Percentiles rank a stretch among this genome's conserved stretches.
phyloP scores from a whole-genome alignment of 345 rosid genomes.

The Gossypium raimondii region DNA sequence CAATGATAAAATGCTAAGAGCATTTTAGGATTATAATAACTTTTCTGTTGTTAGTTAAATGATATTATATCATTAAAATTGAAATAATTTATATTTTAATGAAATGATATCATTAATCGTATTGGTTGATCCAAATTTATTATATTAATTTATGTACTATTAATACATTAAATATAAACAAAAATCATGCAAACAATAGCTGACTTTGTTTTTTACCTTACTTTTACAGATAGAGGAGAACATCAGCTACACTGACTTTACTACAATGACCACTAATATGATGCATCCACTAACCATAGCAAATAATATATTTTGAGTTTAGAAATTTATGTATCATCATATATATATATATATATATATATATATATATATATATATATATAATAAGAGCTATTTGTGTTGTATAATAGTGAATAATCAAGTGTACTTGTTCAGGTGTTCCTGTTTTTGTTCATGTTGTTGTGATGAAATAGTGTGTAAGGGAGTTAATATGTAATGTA shows the following conservation, averaged over 20 bases:
- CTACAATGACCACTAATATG: not conserved
- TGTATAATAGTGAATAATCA: not conserved
- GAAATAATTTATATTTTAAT: too few relatives aligned
- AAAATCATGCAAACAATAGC: too few relatives aligned
- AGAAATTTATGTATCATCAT: not conserved
- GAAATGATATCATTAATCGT: too few relatives aligned
- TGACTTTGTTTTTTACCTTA: not conserved
- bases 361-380: not conserved
- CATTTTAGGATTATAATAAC: too few relatives aligned
- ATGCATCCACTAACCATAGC: constrained; percentile 3
- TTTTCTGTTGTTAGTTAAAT: too few relatives aligned
- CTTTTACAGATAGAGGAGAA: constrained; percentile 3
- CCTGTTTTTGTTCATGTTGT: not conserved
- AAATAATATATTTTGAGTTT: constrained; percentile 1
- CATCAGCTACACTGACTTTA: not conserved
- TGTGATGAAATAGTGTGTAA: not conserved
- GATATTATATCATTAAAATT: too few relatives aligned
- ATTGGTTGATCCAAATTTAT: too few relatives aligned
- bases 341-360: not conserved
- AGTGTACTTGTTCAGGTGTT: not conserved
- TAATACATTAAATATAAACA: too few relatives aligned
- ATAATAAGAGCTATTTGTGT: not conserved
- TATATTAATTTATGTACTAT: too few relatives aligned
- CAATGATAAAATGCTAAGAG: not conserved
- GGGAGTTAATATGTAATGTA: not conserved